phyloP scores from a whole-genome alignment of 2,329 filamentous ascomycete genomes.

The Aspergillus luchuensis region DNA sequence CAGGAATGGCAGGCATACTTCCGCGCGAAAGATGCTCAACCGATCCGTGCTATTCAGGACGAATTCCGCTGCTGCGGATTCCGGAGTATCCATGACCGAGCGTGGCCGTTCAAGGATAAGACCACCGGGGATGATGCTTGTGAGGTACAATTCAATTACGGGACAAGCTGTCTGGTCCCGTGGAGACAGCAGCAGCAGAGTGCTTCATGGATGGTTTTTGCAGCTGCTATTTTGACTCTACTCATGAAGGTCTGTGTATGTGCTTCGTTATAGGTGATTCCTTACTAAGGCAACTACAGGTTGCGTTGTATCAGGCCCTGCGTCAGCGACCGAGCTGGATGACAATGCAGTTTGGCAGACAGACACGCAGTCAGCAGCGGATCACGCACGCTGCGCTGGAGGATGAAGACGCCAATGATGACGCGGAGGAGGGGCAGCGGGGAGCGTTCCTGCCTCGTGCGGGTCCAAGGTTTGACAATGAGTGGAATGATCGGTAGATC shows the following conservation, averaged over 20 bases:
- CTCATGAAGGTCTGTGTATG: constrained; percentile 24
- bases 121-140: constrained; percentile 35
- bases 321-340: constrained; percentile 15
- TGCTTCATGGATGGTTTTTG: constrained; percentile 34
- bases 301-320: constrained; percentile 4
- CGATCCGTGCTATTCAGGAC: constrained; percentile 39
- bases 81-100: constrained; percentile 38
- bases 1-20: constrained; percentile 36
- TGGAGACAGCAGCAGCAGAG: constrained; percentile 33
- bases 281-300: background rate
- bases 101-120: constrained; percentile 42
- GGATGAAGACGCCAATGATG: constrained; percentile 4
- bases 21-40: constrained; percentile 30
- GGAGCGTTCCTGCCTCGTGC: constrained; percentile 9
- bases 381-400: constrained; percentile 14
- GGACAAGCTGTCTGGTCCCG: constrained; percentile 30
- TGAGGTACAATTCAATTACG: constrained; percentile 35
- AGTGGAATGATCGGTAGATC: constrained; percentile 10
- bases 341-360: background rate
- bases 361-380: constrained; percentile 9
- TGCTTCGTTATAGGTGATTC: background rate
- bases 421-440: background rate
- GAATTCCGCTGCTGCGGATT: constrained; percentile 38
- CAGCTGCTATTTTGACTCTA: constrained; percentile 26
- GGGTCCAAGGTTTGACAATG: constrained; percentile 3